Evolutionary conservation across 2,329 filamentous ascomycete species (phyloP).

Genomic region (Leptographium wingfieldii): DNA sequence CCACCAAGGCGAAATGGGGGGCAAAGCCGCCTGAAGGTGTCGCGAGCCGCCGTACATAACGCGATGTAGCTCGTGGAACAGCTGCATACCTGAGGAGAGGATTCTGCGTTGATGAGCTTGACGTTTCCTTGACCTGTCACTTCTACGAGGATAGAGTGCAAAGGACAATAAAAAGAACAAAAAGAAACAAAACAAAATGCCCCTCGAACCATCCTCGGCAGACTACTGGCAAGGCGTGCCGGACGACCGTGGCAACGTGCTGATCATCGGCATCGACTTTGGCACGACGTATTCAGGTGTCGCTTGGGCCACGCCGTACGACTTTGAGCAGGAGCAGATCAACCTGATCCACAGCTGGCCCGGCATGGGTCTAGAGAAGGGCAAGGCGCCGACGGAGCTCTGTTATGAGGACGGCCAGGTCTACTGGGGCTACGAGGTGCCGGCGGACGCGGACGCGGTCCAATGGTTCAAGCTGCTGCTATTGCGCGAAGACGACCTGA

Average conservation of each 20-base stretch:
- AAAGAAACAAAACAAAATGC: too few relatives aligned
- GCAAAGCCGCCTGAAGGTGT: too few relatives aligned
- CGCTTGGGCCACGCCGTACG: slow-evolving; percentile 8
- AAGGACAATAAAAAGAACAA: too few relatives aligned
- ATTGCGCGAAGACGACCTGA: slow-evolving; percentile 7
- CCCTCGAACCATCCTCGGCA: background rate
- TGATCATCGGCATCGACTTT: slow-evolving; percentile 10
- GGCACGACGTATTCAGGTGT: slow-evolving; percentile 11
- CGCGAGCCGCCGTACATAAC: too few relatives aligned
- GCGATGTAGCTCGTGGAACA: too few relatives aligned
- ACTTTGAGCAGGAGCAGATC: slow-evolving; percentile 6
- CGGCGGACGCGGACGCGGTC: slow-evolving; percentile 5
- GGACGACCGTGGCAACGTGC: slow-evolving; percentile 5
- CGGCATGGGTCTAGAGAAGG: slow-evolving; percentile 13
- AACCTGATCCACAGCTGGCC: slow-evolving; percentile 9
- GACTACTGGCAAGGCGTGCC: slow-evolving; percentile 4
- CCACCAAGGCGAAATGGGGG: too few relatives aligned
- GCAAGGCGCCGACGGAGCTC: slow-evolving; percentile 9
- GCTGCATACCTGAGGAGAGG: too few relatives aligned
- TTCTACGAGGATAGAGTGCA: too few relatives aligned
- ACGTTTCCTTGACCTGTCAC: too few relatives aligned
- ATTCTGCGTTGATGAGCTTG: too few relatives aligned
- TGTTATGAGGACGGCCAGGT: slow-evolving; percentile 7
- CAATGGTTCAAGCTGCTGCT: slow-evolving; percentile 12
- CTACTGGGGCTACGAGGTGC: slow-evolving; percentile 10